Evolutionary conservation across 345 rosid genomes (phyloP), one percentile per base, ranked within the genome.

Genomic region (Euphorbia lathyris): DNA sequence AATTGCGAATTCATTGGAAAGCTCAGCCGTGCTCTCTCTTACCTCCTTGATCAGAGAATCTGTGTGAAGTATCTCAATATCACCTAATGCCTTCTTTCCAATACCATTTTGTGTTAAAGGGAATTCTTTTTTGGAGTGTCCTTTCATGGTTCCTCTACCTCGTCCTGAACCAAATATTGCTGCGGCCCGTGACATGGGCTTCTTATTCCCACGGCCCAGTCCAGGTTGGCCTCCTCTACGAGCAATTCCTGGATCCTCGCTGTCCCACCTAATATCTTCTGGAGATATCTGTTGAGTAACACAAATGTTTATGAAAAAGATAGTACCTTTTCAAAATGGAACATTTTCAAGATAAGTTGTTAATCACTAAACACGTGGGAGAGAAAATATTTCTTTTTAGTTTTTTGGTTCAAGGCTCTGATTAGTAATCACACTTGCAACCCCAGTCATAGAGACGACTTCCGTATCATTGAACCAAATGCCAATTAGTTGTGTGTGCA

Each of bases 31-130:
- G 59, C 55, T 22, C 3, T 34, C 4, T 27, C 50, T 36, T 87
- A 92, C 99, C 98, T 96, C 97, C 76, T 84, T 89, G 71, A 96
- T 81, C 74, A 92, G 72, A 74, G 90, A 81, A 76, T 92, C 97
- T 7, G 99, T 96, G 79, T 90, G 88, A 70, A 92, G 94, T 67
- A 96, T 86, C 83, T 92, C 96, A 34, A 96, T 90, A 65, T 89
- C 93, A 19, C 92, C 95, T 83, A 86, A 73, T 72, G 84, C 84
- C 86, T 90, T 96, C 82, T 84, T 92, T 66, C 86, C 87, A 2
- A 81, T 57, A 48, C 98, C 98, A 70, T 89, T 90, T 72, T 89
- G 95, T 45, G 83, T 56, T 32, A 79, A 83, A 34, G 85, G 87
- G 67, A 84, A 55, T 19, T 78, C 87, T 61, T 83, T 86, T 74